Evolutionary conservation across 2,329 filamentous ascomycete genomes (phyloP).

Genomic region (Penicillium sp.): DNA sequence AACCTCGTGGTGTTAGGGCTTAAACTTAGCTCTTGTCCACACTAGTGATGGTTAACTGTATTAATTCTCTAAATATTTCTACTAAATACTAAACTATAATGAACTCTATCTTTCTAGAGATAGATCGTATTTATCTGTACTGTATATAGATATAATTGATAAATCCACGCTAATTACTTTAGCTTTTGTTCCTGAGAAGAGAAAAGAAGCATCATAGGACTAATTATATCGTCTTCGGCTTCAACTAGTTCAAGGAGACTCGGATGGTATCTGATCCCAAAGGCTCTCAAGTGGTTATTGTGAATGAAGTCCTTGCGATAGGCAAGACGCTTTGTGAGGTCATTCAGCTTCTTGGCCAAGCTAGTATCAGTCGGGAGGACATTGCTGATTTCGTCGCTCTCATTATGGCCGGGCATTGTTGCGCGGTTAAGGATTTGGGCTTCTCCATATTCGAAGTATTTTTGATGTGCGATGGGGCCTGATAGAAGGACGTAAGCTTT

Average conservation of each 20-base stretch:
- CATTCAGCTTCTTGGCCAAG: constrained; percentile 52
- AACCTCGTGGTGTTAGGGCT: too few species aligned
- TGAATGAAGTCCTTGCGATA: constrained; percentile 64
- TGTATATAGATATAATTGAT: too few species aligned
- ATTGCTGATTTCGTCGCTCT: constrained; percentile 56
- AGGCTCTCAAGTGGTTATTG: constrained; percentile 55
- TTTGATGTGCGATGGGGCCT: constrained; percentile 54
- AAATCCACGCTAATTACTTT: too few species aligned
- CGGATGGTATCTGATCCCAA: constrained; percentile 50
- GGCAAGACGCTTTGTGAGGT: constrained; percentile 60
- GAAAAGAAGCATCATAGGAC: too few species aligned
- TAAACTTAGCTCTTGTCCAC: too few species aligned
- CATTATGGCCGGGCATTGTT: constrained; percentile 58
- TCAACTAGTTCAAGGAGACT: constrained; percentile 32
- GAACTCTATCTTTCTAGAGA: too few species aligned
- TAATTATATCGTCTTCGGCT: constrained; percentile 51
- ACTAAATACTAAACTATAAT: too few species aligned
- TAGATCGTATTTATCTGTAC: too few species aligned
- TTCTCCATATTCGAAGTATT: constrained; percentile 58
- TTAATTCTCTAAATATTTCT: too few species aligned
- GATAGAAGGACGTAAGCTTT: neutral
- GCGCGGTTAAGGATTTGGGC: constrained; percentile 54
- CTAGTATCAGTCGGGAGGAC: constrained; percentile 47
- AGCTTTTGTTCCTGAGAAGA: too few species aligned
- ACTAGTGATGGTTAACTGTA: too few species aligned